Conservation (phyloP, 2,329 filamentous ascomycete genomes). For the Thermomyces lanuginosus region DNA sequence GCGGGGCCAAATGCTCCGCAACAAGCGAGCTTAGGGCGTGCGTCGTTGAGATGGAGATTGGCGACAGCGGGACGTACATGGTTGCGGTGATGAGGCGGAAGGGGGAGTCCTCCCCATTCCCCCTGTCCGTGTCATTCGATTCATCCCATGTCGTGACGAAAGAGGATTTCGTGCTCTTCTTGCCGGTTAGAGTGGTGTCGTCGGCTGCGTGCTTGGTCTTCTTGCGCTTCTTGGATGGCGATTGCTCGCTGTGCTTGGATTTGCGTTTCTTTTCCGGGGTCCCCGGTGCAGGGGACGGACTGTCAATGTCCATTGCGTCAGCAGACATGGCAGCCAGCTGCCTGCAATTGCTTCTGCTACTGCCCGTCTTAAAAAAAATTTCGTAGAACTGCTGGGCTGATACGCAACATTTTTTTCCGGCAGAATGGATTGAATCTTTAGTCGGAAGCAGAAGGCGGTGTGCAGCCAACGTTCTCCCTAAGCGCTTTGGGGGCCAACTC, state of each 20-base stretch:
- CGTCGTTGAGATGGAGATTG: conserved; percentile 36
- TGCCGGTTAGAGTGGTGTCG: conserved; percentile 20
- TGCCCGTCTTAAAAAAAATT: conserved; percentile 1
- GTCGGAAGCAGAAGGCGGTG: conserved; percentile 14
- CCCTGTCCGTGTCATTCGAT: conserved; percentile 15
- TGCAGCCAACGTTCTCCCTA: no score
- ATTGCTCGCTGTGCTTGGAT: conserved; percentile 31
- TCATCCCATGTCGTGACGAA: conserved; percentile 8
- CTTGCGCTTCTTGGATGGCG: conserved; percentile 27
- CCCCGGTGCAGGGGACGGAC: conserved; percentile 4
- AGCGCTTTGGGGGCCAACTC: no score
- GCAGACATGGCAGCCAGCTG: conserved; percentile 21
- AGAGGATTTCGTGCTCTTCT: conserved; percentile 17
- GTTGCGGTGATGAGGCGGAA: conserved; percentile 68
- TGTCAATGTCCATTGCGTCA: conserved; percentile 26
- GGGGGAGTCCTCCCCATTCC: conserved; percentile 49
- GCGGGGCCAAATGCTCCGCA: conserved; percentile 44
- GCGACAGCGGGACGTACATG: conserved; percentile 47
- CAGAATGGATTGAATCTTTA: no score
- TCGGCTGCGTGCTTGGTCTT: conserved; percentile 14
- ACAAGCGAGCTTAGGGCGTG: conserved; percentile 41
- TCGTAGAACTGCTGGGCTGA: no score
- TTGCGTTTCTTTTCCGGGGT: conserved; percentile 26
- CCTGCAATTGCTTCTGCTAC: conserved; percentile 8
- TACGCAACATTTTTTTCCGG: no score